phyloP scores from a whole-genome alignment of 257 asterid species.

The Solanum corneliomulleri region DNA sequence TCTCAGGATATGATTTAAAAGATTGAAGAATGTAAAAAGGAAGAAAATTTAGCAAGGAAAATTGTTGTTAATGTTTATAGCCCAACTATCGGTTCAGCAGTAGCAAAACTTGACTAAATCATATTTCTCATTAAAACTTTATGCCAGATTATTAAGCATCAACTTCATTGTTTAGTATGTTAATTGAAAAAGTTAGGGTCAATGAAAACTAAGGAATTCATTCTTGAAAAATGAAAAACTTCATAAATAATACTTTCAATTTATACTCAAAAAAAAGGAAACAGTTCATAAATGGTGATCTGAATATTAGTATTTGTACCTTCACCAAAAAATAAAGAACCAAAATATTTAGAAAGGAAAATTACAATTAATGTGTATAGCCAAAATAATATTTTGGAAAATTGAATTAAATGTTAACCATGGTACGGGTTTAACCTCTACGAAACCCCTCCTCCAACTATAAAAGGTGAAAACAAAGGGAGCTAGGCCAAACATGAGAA shows the following conservation, averaged over 20 bases:
- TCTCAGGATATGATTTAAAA: not conserved
- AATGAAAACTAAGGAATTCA: not conserved
- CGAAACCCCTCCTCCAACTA: not conserved
- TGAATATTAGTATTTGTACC: not conserved
- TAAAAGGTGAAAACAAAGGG: not conserved
- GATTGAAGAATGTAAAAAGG: not conserved
- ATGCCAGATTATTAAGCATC: not conserved
- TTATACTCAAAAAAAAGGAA: not conserved
- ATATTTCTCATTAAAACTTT: no score
- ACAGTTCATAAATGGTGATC: not conserved
- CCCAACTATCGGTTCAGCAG: not conserved
- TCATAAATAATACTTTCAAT: not conserved
- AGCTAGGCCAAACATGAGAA: not conserved
- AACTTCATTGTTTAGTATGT: not conserved
- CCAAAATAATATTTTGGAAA: not conserved
- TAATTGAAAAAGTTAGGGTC: no score
- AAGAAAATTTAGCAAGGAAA: not conserved
- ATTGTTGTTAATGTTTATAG: not conserved
- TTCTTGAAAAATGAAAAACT: not conserved
- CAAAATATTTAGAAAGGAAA: not conserved
- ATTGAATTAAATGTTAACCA: conserved; percentile 8
- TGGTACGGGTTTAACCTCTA: conserved; percentile 18
- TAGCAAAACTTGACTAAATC: not conserved
- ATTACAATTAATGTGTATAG: not conserved
- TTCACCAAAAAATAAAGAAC: not conserved